Base-by-base conservation (phyloP, 805 yeast species). In the Saccharomycopsis fibuligera region DNA sequence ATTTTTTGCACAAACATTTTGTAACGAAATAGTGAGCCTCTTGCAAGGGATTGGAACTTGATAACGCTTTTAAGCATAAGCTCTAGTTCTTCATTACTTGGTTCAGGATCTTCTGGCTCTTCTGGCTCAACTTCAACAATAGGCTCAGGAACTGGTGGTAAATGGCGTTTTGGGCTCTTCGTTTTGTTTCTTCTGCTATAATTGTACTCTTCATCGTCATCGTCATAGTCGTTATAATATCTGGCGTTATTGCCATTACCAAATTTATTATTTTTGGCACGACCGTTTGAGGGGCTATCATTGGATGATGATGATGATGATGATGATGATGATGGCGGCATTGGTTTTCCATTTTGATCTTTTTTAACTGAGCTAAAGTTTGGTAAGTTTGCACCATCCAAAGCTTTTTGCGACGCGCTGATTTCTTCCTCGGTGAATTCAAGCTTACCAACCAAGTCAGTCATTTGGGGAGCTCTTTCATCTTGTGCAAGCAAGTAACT, bases 361-460 rank as follows among this genome's bases (percentile, higher is more conserved):
- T 27, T 25, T 35, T 45, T 71, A 66, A 79, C 68, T 5, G 74
- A 70, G 31, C 75, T 76, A 61, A 90, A 91, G 58, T 89, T 87
- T 10, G 96, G 96, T 56, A 90, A 68, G 37, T 79, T 78, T 21
- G 80, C 64, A 0, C 89, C 89, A 25, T 82, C 83, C 50, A 88
- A 65, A 2, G 71, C 69, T 44, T 68, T 69, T 61, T 85, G 87
- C 21, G 95, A 83, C 25, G 70, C 71, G 41, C 72, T 69, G 19
- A 91, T 68, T 48, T 89, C 96, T 12, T 76, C 83, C 17, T 80
- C 82, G 4, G 78, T 63, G 57, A 91, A 86, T 21, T 74, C 71
- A 3, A 82, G 58, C 49, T 73, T 70, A 2, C 85, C 89, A 8
- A 81, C 81, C 30, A 86, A 64, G 54, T 78, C 75, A 30, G 72